phyloP scores from a whole-genome alignment of 805 yeast species.

The Tetrapisispora pingtungensis region DNA sequence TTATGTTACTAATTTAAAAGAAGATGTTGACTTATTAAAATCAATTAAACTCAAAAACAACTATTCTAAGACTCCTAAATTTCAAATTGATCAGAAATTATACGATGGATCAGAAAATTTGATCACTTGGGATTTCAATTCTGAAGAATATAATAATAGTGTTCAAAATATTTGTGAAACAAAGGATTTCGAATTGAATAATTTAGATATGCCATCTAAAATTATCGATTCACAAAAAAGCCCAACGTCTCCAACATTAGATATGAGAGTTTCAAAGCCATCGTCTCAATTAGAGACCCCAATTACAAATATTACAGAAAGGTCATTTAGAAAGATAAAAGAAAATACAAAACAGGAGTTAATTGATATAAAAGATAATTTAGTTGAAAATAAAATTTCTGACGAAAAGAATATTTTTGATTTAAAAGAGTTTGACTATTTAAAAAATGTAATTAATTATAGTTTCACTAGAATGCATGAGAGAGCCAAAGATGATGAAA shows the following conservation, averaged over 20 bases:
- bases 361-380: slow-evolving; percentile 14
- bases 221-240: slow-evolving; percentile 1
- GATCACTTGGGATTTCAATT: slow-evolving; percentile 10
- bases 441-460: slow-evolving; percentile 34
- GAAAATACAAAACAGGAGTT: background rate
- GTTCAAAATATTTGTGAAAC: background rate
- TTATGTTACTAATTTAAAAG: slow-evolving; percentile 31
- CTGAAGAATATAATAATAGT: background rate
- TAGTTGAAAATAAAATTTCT: slow-evolving; percentile 14
- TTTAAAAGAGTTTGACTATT: slow-evolving; percentile 27
- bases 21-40: slow-evolving; percentile 32
- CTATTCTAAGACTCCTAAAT: slow-evolving; percentile 30
- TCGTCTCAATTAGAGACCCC: slow-evolving; percentile 13
- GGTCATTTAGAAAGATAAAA: slow-evolving; percentile 14
- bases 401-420: slow-evolving; percentile 3
- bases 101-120: slow-evolving; percentile 16
- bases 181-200: background rate
- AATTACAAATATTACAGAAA: slow-evolving; percentile 15
- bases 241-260: slow-evolving; percentile 8
- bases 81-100: slow-evolving; percentile 26
- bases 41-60: slow-evolving; percentile 19
- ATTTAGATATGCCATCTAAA: background rate
- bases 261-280: slow-evolving; percentile 8
- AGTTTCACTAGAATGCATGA: slow-evolving; percentile 39
- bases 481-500: slow-evolving; percentile 43